phyloP scores from a whole-genome alignment of 176 grass and related monocot species.

The Triticum timopheevii region DNA sequence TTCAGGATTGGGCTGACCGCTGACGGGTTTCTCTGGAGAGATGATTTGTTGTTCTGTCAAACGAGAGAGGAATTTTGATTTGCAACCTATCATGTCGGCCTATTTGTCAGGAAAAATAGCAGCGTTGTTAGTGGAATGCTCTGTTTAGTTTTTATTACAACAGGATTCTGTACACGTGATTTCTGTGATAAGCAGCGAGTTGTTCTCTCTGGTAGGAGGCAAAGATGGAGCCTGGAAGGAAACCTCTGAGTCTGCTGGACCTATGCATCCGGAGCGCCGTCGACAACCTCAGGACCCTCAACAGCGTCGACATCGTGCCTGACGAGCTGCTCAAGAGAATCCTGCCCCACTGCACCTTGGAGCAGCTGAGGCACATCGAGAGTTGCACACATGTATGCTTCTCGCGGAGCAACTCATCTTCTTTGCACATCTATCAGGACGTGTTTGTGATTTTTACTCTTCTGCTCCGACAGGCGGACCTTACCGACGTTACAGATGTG shows the following conservation, averaged over 20 bases:
- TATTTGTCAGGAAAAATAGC: no score
- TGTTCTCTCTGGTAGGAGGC: neutral
- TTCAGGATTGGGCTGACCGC: neutral
- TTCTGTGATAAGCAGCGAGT: neutral
- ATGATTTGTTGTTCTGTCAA: neutral
- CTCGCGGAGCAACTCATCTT: neutral
- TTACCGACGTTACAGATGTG: slow-evolving; percentile 34
- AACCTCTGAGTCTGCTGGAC: slow-evolving; percentile 47
- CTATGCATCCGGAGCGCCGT: slow-evolving; percentile 38
- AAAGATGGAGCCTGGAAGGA: slow-evolving; percentile 32
- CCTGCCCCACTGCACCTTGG: slow-evolving; percentile 50
- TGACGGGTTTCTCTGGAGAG: neutral
- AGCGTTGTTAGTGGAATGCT: no score
- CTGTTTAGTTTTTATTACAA: no score
- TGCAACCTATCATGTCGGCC: no score
- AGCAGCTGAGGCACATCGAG: slow-evolving; percentile 32
- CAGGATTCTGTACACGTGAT: no score
- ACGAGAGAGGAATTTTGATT: no score
- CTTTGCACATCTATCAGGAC: neutral
- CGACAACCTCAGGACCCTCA: slow-evolving; percentile 37
- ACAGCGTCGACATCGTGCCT: neutral
- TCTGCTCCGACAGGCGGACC: slow-evolving; percentile 33
- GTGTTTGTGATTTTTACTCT: neutral
- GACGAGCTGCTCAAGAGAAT: slow-evolving; percentile 40
- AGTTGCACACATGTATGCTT: slow-evolving; percentile 16